Evolutionary conservation across 2,329 filamentous ascomycete genomes (phyloP).

Genomic region (Aspergillus calidoustus): DNA sequence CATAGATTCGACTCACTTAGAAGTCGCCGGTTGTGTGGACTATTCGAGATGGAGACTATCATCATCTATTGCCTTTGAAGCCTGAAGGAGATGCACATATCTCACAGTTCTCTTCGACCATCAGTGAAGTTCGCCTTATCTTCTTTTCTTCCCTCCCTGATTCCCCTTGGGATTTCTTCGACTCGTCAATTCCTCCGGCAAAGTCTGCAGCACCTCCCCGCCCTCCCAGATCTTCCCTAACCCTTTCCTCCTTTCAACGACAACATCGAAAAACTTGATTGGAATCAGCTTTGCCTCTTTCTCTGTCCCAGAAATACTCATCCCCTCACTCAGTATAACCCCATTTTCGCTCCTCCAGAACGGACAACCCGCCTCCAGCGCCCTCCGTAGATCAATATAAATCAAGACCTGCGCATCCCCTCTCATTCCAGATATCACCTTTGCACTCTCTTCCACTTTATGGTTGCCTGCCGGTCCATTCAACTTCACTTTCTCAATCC

Average conservation of each 20-base stretch:
- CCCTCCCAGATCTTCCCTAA: constrained; percentile 69
- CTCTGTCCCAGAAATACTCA: constrained; percentile 53
- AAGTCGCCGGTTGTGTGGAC: too few species aligned
- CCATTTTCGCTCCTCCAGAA: constrained; percentile 84
- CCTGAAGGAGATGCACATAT: neutral
- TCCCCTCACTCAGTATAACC: constrained; percentile 66
- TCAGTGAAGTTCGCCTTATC: neutral
- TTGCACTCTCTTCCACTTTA: neutral
- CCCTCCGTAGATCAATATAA: constrained; percentile 72
- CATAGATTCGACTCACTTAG: too few species aligned
- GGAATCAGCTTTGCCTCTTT: constrained; percentile 62
- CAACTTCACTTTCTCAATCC: constrained; percentile 10
- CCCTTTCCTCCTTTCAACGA: constrained; percentile 74
- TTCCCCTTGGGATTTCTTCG: constrained; percentile 40
- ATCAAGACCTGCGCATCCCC: constrained; percentile 76
- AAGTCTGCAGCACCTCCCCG: constrained; percentile 58
- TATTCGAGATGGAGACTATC: neutral
- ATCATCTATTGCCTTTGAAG: neutral
- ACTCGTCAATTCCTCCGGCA: constrained; percentile 48
- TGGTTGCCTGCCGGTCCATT: neutral
- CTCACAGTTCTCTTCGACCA: neutral
- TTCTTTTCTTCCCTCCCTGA: constrained; percentile 12
- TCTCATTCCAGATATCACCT: constrained; percentile 80
- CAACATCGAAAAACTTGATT: constrained; percentile 71
- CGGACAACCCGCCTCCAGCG: constrained; percentile 64